Evolutionary conservation across 2,329 filamentous ascomycete species (phyloP), one percentile per base, ranked within the genome.

Genomic region (Fusarium verrucosum): DNA sequence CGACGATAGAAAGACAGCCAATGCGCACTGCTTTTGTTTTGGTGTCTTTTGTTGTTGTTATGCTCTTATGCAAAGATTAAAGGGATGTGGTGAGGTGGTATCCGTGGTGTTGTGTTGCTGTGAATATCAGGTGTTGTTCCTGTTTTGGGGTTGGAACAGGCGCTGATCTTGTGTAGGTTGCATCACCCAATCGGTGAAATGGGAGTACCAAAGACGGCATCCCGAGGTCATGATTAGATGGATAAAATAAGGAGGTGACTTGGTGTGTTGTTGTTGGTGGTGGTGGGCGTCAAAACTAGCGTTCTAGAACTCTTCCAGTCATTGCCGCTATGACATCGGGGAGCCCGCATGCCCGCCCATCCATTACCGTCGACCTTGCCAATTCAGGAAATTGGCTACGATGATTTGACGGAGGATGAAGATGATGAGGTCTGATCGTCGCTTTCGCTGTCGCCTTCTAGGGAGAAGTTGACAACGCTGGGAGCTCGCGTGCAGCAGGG

Each of bases 401-500:
- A 65, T 26, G 64, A 67, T 40, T 67, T 67, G 25, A 67, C 25
- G 42, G 59, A 64, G 57, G 53, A 67, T 37, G 64, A 62, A 50
- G 64, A 62, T 19, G 69, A 71, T 17, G 58, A 61, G 14, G 53
- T 66, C 14, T 52, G 49, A 36, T 56, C 64, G 35, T 71, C 68
- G 58, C 66, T 72, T 32, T 72, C 70, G 40, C 57, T 67, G 44
- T 59, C 63, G 11, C 43, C 46, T 45, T 69, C 68, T 10, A 67
- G 16, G 10, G 55, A 58, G 35, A 71, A 68, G 54, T 75, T 70
- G 42, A 74, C 70, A 28, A 79, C 54, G 61, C 79, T 81, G 45
- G 72, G 71, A 17, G 72, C 64, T 19, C 79, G 74, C 26, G 80
- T 81, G 64, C 76, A 80, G 68, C 81, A 78, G 19, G 81, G 81